Evolutionary conservation across 2,329 filamentous ascomycete species (phyloP).

Genomic region (Amauroascus verrucosus): DNA sequence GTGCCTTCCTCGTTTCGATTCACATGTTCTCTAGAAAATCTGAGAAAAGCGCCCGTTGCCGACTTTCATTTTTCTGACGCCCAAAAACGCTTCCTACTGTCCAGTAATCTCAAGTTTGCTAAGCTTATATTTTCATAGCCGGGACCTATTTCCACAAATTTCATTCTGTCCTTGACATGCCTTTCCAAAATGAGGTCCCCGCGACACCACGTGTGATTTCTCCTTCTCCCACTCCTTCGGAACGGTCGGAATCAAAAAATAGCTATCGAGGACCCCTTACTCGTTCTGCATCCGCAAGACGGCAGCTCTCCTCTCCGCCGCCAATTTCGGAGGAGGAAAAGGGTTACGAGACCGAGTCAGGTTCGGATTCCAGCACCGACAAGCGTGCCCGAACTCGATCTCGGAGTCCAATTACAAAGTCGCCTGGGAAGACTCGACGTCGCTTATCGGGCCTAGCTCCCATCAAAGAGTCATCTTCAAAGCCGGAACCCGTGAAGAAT

Average conservation of each 20-base stretch:
- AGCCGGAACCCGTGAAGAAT: conserved; percentile 32
- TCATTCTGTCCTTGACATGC: conserved; percentile 31
- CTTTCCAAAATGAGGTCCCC: conserved; percentile 51
- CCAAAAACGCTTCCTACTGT: neutral
- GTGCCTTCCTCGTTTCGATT: neutral
- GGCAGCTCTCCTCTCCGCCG: conserved; percentile 47
- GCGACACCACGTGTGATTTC: conserved; percentile 80
- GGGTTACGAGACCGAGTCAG: conserved; percentile 43
- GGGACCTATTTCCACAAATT: neutral
- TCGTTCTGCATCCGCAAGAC: conserved; percentile 55
- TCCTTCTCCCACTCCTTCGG: conserved; percentile 63
- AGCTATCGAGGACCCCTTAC: conserved; percentile 66
- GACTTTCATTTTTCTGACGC: neutral
- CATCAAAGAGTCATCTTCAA: conserved; percentile 36
- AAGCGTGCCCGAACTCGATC: conserved; percentile 58
- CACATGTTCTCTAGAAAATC: neutral
- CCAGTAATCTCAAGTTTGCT: neutral
- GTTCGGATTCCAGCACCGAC: conserved; percentile 44
- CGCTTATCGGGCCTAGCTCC: conserved; percentile 46
- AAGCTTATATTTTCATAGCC: neutral
- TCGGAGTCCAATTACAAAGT: conserved; percentile 51
- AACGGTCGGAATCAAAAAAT: conserved; percentile 41
- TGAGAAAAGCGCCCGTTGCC: neutral
- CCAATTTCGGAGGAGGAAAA: conserved; percentile 51
- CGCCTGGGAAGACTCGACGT: conserved; percentile 32